Conservation (phyloP, 805 yeast species). For the Ogataea salicorniae region DNA sequence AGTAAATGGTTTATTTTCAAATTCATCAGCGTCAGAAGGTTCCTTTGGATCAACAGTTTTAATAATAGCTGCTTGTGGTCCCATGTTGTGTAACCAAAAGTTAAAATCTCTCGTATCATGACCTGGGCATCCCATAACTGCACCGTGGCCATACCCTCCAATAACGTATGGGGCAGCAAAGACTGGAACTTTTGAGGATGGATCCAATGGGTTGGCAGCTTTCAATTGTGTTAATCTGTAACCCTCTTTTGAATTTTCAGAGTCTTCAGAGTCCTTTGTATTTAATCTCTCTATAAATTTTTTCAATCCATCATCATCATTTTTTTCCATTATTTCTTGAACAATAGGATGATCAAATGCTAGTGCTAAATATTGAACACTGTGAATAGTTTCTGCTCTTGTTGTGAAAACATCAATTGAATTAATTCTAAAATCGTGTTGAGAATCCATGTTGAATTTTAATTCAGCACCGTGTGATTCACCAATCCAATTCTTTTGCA, state of each 20-base stretch:
- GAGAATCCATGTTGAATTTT: constrained; percentile 34
- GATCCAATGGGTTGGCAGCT: constrained; percentile 57
- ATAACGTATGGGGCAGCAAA: constrained; percentile 90
- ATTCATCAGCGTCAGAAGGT: constrained; percentile 8
- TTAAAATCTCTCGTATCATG: constrained; percentile 82
- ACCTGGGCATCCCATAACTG: constrained; percentile 98
- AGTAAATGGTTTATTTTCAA: constrained; percentile 30
- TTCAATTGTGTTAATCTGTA: constrained; percentile 39
- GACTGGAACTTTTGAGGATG: constrained; percentile 52
- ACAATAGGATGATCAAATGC: constrained; percentile 67
- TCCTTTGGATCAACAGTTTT: constrained; percentile 43
- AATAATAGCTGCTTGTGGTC: constrained; percentile 33
- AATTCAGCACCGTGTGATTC: constrained; percentile 76
- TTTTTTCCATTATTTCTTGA: constrained; percentile 30
- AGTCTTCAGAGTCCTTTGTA: constrained; percentile 34
- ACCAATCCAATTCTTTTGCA: constrained; percentile 96
- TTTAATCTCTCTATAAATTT: constrained; percentile 40
- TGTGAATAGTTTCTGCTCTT: constrained; percentile 80
- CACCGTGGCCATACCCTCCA: constrained; percentile 80
- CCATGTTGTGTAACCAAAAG: constrained; percentile 69
- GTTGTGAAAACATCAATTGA: constrained; percentile 68
- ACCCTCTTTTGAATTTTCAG: constrained; percentile 50
- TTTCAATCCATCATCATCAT: constrained; percentile 39
- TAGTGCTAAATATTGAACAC: constrained; percentile 79
- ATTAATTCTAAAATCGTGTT: constrained; percentile 12